These are phyloP conservation scores for Spathaspora passalidarum DNA, from an alignment of 805 yeast species.

Conservation along the genomic window DNA sequence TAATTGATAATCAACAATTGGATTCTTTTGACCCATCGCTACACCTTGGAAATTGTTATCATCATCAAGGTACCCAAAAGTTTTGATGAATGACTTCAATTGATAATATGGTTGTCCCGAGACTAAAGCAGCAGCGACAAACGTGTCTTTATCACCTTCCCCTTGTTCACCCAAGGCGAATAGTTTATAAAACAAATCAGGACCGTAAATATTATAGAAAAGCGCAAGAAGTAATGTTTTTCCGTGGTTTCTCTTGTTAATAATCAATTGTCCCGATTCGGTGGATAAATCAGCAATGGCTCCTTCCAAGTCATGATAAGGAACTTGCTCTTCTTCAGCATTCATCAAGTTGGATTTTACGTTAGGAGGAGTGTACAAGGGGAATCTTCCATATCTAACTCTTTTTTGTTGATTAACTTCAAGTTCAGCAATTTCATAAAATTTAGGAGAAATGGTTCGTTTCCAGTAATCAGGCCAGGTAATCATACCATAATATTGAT, in stretches of 20 bases:
- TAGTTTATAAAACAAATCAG: slow-evolving; percentile 54
- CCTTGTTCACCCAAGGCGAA: slow-evolving; percentile 52
- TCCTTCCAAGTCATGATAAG: slow-evolving; percentile 64
- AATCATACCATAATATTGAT: slow-evolving; percentile 30
- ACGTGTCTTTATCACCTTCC: slow-evolving; percentile 38
- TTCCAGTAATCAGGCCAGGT: slow-evolving; percentile 46
- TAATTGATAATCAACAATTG: slow-evolving; percentile 19
- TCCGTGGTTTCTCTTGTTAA: slow-evolving; percentile 57
- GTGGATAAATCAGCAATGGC: slow-evolving; percentile 68
- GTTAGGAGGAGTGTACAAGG: slow-evolving; percentile 15
- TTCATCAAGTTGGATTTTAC: slow-evolving; percentile 11
- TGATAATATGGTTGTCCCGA: slow-evolving; percentile 35
- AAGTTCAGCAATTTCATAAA: slow-evolving; percentile 32
- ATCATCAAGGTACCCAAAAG: slow-evolving; percentile 29
- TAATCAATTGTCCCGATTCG: slow-evolving; percentile 65
- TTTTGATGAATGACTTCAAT: slow-evolving; percentile 37
- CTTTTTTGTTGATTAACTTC: slow-evolving; percentile 26
- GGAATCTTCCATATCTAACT: slow-evolving; percentile 25
- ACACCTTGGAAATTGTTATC: slow-evolving; percentile 29
- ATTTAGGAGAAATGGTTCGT: slow-evolving; percentile 33
- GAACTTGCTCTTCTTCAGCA: slow-evolving; percentile 21
- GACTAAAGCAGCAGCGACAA: slow-evolving; percentile 33
- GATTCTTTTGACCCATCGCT: slow-evolving; percentile 34
- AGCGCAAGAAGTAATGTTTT: slow-evolving; percentile 55
- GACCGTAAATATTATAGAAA: slow-evolving; percentile 67